phyloP scores from a whole-genome alignment of 140 eudicot species.

The Stevia rebaudiana region DNA sequence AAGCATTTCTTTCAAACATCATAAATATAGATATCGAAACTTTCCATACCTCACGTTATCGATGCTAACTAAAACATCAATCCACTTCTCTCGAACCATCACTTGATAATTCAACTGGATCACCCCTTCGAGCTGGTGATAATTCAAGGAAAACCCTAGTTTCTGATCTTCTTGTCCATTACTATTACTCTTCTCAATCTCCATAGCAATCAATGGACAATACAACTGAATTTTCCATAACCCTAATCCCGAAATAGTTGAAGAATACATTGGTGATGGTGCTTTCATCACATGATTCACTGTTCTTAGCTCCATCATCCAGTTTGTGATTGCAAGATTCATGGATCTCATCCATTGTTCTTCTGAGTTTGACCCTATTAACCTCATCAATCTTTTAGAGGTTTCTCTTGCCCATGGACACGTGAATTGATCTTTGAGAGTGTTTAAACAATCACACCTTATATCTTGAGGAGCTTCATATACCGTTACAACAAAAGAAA shows the following conservation, averaged over 20 bases:
- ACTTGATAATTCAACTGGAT: slow-evolving; percentile 66
- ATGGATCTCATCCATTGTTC: slow-evolving; percentile 78
- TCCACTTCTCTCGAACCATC: slow-evolving; percentile 56
- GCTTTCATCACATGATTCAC: slow-evolving; percentile 28
- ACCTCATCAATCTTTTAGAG: slow-evolving; percentile 45
- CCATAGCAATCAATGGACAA: slow-evolving; percentile 86
- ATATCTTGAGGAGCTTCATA: slow-evolving; percentile 84
- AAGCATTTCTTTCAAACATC: not conserved
- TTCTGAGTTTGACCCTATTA: slow-evolving; percentile 58
- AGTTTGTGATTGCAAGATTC: slow-evolving; percentile 69
- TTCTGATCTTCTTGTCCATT: slow-evolving; percentile 41
- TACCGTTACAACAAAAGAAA: slow-evolving; percentile 62
- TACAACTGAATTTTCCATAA: slow-evolving; percentile 83
- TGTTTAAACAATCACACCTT: slow-evolving; percentile 37
- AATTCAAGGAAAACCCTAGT: slow-evolving; percentile 56
- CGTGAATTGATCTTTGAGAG: slow-evolving; percentile 44
- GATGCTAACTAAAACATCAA: slow-evolving; percentile 63
- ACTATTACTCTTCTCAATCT: slow-evolving; percentile 38
- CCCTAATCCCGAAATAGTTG: slow-evolving; percentile 44
- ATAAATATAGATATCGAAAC: not conserved
- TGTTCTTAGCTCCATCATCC: slow-evolving; percentile 47
- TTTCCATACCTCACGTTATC: slow-evolving; percentile 78
- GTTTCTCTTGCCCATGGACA: slow-evolving; percentile 41
- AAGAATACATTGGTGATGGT: slow-evolving; percentile 68
- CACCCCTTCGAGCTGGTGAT: slow-evolving; percentile 85